These are phyloP conservation scores for Fomitopsis betulina DNA, from an alignment of 1,284 basidiomycete species.

Conservation along the genomic window DNA sequence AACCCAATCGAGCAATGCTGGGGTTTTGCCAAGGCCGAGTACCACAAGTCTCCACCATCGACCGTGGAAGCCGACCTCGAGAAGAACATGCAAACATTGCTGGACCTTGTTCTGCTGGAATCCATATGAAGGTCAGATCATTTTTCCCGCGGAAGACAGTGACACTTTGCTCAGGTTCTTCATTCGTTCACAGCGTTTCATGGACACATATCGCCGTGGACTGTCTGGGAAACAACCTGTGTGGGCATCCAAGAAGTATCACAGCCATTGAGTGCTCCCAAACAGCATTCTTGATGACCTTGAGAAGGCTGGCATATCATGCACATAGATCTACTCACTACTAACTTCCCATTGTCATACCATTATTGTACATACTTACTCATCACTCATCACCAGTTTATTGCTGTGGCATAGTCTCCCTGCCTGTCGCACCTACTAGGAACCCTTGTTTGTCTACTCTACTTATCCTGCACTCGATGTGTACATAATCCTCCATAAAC, in stretches of 20 bases:
- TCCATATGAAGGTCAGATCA: background rate
- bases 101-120: slow-evolving; percentile 7
- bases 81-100: slow-evolving; percentile 6
- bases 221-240: slow-evolving; percentile 17
- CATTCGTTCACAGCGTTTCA: slow-evolving; percentile 10
- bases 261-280: background rate
- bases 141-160: no score
- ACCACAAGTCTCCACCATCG: slow-evolving; percentile 6
- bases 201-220: slow-evolving; percentile 16
- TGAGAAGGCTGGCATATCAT: background rate
- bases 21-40: slow-evolving; percentile 15
- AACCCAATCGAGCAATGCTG: slow-evolving; percentile 20
- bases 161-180: background rate
- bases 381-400: no score
- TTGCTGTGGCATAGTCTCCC: no score
- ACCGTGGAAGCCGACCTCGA: slow-evolving; percentile 8
- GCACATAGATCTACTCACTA: no score
- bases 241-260: slow-evolving; percentile 20
- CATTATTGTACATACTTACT: no score
- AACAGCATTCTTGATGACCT: slow-evolving; percentile 1
- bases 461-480: no score
- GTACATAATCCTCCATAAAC: no score
- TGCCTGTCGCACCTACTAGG: no score
- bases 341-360: no score
- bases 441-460: no score